Conservation (phyloP, 148 eudicot genomes). For the Suaeda aralocaspica region DNA sequence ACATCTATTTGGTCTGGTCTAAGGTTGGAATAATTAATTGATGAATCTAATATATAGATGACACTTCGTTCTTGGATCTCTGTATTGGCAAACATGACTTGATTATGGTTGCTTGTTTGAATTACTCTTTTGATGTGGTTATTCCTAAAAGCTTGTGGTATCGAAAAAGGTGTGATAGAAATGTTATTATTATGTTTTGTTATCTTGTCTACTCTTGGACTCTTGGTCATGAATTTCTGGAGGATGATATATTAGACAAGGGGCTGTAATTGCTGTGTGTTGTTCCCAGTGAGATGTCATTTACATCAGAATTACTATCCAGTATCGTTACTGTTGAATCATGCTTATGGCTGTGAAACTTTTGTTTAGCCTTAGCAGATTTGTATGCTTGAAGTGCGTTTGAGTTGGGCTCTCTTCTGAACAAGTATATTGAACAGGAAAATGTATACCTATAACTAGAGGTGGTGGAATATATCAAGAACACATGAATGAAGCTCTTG, state of each 20-base stretch:
- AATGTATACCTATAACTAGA: conserved; percentile 94
- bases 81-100: no score
- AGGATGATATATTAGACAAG: background rate
- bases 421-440: conserved; percentile 55
- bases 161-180: background rate
- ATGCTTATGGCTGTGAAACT: conserved; percentile 20
- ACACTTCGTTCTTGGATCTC: no score
- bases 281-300: background rate
- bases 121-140: background rate
- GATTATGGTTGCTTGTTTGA: background rate
- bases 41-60: background rate
- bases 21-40: background rate
- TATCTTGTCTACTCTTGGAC: background rate
- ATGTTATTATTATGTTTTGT: background rate
- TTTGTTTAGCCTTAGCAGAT: conserved; percentile 18
- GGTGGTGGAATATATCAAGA: conserved; percentile 95
- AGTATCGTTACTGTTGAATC: background rate
- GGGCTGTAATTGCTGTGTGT: background rate
- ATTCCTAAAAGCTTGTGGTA: background rate
- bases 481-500: conserved; percentile 96
- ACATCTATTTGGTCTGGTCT: background rate
- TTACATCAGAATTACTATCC: background rate
- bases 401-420: conserved; percentile 27
- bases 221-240: background rate
- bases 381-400: conserved; percentile 9